Evolutionary conservation across 352 stramenopile genomes (phyloP).

Genomic region (Pythium apleroticum): DNA sequence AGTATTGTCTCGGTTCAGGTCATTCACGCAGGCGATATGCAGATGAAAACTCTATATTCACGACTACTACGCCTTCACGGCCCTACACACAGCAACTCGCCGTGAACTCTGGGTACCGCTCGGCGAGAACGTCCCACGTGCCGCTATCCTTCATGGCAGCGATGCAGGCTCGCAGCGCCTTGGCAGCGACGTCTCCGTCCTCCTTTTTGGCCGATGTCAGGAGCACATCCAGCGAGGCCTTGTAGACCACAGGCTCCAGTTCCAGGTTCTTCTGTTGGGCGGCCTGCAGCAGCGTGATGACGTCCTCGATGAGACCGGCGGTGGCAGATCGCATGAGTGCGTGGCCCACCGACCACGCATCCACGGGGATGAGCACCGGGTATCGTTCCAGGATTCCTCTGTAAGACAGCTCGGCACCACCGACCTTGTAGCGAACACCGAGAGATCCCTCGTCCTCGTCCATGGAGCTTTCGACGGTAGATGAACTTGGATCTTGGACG

Average conservation of each 20-base stretch:
- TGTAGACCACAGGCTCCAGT: conserved; percentile 49
- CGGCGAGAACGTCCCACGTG: conserved; percentile 1
- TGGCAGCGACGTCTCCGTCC: neutral
- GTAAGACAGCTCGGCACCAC: conserved; percentile 56
- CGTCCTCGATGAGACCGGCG: conserved; percentile 37
- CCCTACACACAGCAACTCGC: too few species aligned
- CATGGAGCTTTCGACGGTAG: too few species aligned
- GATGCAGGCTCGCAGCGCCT: conserved; percentile 6
- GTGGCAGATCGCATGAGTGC: conserved; percentile 59
- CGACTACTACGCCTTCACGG: too few species aligned
- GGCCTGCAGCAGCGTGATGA: conserved; percentile 45
- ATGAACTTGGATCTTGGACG: conserved; percentile 20
- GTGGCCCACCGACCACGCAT: conserved; percentile 40
- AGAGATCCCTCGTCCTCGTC: conserved; percentile 17
- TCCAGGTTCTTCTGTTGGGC: conserved; percentile 34
- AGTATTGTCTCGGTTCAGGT: too few species aligned
- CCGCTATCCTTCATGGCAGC: conserved; percentile 12
- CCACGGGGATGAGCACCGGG: conserved; percentile 40
- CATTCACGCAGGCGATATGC: too few species aligned
- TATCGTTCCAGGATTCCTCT: conserved; percentile 56
- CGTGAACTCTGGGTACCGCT: conserved; percentile 17
- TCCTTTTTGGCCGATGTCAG: neutral
- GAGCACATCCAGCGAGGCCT: conserved; percentile 40
- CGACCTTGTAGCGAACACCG: conserved; percentile 41
- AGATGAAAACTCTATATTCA: too few species aligned